Evolutionary conservation across 768 basidiomycete genomes (phyloP).

Genomic region (Tricholoma terreum): DNA sequence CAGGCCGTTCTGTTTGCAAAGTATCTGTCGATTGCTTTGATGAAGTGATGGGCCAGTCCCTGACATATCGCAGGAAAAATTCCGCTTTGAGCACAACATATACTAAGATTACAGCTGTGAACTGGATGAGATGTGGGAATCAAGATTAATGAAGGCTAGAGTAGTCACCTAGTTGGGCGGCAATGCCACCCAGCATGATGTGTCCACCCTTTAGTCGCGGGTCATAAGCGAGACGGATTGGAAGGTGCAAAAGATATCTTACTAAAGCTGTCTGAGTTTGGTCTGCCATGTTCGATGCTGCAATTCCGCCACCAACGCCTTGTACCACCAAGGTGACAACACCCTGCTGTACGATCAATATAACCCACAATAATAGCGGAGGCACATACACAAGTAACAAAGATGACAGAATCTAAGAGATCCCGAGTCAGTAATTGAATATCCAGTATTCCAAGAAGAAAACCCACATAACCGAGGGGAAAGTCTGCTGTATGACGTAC

Average conservation of each 20-base stretch:
- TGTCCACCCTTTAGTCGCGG: constrained; percentile 17
- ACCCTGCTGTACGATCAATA: constrained; percentile 30
- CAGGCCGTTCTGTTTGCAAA: not conserved
- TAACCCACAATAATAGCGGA: not conserved
- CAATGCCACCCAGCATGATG: constrained; percentile 58
- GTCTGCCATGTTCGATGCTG: constrained; percentile 44
- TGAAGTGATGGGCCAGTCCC: constrained; percentile 29
- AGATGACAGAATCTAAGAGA: not conserved
- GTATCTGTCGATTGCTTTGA: constrained; percentile 2
- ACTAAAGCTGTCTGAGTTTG: constrained; percentile 37
- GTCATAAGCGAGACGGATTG: not conserved
- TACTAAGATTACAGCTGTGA: not conserved
- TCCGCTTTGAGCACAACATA: constrained; percentile 23
- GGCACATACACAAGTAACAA: constrained; percentile 23
- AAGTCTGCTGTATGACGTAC: constrained; percentile 44
- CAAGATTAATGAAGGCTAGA: not conserved
- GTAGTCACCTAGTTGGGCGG: constrained; percentile 47
- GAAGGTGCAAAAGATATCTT: constrained; percentile 7
- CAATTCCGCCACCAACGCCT: constrained; percentile 51
- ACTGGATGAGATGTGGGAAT: not conserved
- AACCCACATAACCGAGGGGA: constrained; percentile 40
- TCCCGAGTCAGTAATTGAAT: not conserved
- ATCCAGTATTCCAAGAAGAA: not conserved
- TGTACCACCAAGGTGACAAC: constrained; percentile 52
- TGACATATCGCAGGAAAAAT: constrained; percentile 39